phyloP scores from a whole-genome alignment of 805 yeast species.

The Pichia eremophila region DNA sequence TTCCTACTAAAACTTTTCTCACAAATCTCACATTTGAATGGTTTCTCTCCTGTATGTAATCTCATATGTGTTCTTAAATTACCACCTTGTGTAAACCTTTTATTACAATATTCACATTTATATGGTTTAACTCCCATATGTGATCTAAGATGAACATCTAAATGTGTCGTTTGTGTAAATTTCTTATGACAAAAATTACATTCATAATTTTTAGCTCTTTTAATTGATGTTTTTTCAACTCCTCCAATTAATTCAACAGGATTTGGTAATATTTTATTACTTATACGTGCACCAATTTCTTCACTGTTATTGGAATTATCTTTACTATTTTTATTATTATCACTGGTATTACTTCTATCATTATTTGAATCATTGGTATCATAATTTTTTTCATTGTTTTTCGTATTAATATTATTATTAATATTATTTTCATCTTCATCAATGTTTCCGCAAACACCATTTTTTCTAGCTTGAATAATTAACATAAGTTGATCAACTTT shows the following conservation, averaged over 20 bases:
- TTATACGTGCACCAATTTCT: constrained; percentile 18
- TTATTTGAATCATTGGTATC: too few relatives aligned
- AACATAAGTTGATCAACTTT: constrained; percentile 88
- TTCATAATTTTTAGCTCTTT: constrained; percentile 47
- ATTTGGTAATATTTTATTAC: constrained; percentile 32
- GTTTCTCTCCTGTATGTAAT: constrained; percentile 88
- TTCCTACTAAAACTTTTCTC: constrained; percentile 74
- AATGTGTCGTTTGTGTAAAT: constrained; percentile 83
- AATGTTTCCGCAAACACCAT: constrained; percentile 58
- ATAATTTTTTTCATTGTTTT: background rate
- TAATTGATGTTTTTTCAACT: constrained; percentile 50
- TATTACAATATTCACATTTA: constrained; percentile 68
- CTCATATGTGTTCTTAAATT: constrained; percentile 78
- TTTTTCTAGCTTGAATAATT: constrained; percentile 79
- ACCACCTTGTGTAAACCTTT: constrained; percentile 84
- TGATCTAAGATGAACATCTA: constrained; percentile 81
- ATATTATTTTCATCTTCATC: constrained; percentile 26
- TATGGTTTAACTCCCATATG: constrained; percentile 85
- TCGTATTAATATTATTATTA: background rate
- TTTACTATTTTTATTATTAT: background rate
- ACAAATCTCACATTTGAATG: constrained; percentile 73
- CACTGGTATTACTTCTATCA: too few relatives aligned
- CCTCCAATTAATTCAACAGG: constrained; percentile 69
- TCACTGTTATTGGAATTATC: constrained; percentile 31
- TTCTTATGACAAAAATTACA: constrained; percentile 72